Base-by-base conservation (phyloP, 2,329 filamentous ascomycete species). In the Apiospora saccharicola region DNA sequence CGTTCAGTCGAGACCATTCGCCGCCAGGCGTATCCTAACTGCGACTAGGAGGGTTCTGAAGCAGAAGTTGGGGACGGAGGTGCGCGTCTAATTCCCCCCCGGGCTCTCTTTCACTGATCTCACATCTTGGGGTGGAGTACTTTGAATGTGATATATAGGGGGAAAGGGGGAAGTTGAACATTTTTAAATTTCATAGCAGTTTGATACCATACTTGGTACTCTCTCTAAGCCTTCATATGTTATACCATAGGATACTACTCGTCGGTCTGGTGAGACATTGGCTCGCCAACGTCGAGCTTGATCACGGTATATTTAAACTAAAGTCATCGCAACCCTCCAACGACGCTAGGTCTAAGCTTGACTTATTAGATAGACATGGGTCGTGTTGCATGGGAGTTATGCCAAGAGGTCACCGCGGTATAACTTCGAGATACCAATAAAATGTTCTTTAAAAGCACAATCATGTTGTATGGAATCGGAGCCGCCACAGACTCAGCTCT, bases 401-500 rank as follows among this genome's bases (percentile, higher is more conserved):
- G 57, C 34, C 57, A 64, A n/a, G 30, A 13, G 14, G 19, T 61
- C 53, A 61, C 30, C 26, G n/a, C 34, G 7, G 30, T 22, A 12
- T 30, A 12, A 19, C 53, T 61, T 61, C 53, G 34, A 61, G 16
- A 37, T 7, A 22, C 16, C 53, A 34, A n/a, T n/a, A 37, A 37
- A 61, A n/a, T 24, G 30, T 64, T 34, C 34, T 64, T 34, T 41
- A 64, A 64, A 64, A 34, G 57, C 34, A 41, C 19, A 41, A n/a
- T 41, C 57, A 64, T 24, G 57, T 64, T 64, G 14, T 64, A 64
- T 24, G 57, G 30, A 13, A 41, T 64, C 57, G 34, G 22, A 41
- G 57, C 57, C 30, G 57, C 34, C 41, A 47, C 24, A 30, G 30
- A 26, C n/a, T 70, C 46, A 30, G 37, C 68, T 73, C 51, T 69